These are phyloP conservation scores for Malbranchea zuffiana DNA, from an alignment of 2,329 filamentous ascomycete genomes.

Conservation along the genomic window DNA sequence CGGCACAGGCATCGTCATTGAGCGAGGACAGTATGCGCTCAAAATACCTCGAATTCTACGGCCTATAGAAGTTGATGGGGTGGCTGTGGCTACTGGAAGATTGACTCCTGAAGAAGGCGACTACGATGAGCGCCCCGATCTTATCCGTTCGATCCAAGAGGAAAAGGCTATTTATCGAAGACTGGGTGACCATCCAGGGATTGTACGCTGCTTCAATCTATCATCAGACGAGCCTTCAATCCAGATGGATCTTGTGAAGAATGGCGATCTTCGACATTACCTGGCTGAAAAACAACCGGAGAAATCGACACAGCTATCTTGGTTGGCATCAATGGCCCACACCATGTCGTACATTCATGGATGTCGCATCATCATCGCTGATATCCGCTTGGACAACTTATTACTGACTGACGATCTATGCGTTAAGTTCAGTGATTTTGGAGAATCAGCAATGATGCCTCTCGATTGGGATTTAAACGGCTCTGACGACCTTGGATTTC, in stretches of 20 bases:
- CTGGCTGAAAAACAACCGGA: conserved; percentile 14
- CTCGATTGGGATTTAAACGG: conserved; percentile 11
- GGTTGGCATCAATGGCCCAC: conserved; percentile 20
- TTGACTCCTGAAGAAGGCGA: conserved; percentile 14
- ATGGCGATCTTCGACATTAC: conserved; percentile 21
- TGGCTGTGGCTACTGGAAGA: conserved; percentile 9
- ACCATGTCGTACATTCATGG: conserved; percentile 21
- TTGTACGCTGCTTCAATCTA: conserved; percentile 11
- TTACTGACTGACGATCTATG: conserved; percentile 12
- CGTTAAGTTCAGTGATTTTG: conserved; percentile 18
- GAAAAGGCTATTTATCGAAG: conserved; percentile 10
- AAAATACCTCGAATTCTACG: conserved; percentile 16
- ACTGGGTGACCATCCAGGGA: conserved; percentile 9
- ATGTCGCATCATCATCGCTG: conserved; percentile 20
- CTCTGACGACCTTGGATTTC: conserved; percentile 11
- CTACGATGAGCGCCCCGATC: conserved; percentile 13
- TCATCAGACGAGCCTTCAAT: conserved; percentile 11
- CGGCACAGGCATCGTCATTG: conserved; percentile 15
- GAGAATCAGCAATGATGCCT: conserved; percentile 14
- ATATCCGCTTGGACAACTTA: conserved; percentile 18
- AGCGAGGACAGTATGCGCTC: conserved; percentile 15
- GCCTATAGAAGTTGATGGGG: conserved; percentile 13
- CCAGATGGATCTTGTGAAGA: conserved; percentile 17
- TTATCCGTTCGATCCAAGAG: conserved; percentile 14
- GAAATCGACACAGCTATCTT: conserved; percentile 16